Evolutionary conservation across 805 yeast genomes (phyloP), one percentile per base, ranked within the genome.

Genomic region (Sugiyamaella qingdaonensis): DNA sequence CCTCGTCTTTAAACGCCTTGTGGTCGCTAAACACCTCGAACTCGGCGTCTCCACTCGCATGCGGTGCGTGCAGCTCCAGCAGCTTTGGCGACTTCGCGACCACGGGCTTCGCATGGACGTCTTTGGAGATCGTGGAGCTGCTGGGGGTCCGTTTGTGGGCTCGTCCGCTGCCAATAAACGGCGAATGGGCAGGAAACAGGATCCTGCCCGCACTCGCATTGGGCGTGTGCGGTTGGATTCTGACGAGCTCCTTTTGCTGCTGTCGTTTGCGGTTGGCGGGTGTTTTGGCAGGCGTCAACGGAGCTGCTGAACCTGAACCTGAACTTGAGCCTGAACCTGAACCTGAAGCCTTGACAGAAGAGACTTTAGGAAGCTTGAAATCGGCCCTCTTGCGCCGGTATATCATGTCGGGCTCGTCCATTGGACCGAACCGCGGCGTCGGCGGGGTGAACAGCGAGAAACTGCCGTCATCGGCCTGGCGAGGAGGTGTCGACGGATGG

Each of bases 91-190:
- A 34, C 16, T 34, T 34, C 5, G 37, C n/a, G 16, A 14, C 16
- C 16, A n/a, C 16, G 37, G 37, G 24, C 13, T 21, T 21, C 14
- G 11, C 14, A 11, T 34, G 39, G 39, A 11, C n/a, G 45, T 19
- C 32, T n/a, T 18, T 32, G 3, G 50, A n/a, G 51, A 2, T 21
- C 13, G 13, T 10, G 19, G 48, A 29, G 39, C 13, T 44, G 49
- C 39, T 33, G 21, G 46, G 11, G 41, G 42, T 18, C 21, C 48
- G 36, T 10, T 14, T 18, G 27, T 45, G 48, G 14, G 33, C 29
- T 35, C 68, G 52, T 13, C 68, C 68, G 2, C 65, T 53, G 21
- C 68, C 67, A 19, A 52, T 48, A 21, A 44, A 49, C 1, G 64
- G 57, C 4, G 65, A 56, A 10, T 52, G 46, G 1, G 57, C 47